phyloP scores from a whole-genome alignment of 2,329 filamentous ascomycete genomes.

The Botrytis fabae region DNA sequence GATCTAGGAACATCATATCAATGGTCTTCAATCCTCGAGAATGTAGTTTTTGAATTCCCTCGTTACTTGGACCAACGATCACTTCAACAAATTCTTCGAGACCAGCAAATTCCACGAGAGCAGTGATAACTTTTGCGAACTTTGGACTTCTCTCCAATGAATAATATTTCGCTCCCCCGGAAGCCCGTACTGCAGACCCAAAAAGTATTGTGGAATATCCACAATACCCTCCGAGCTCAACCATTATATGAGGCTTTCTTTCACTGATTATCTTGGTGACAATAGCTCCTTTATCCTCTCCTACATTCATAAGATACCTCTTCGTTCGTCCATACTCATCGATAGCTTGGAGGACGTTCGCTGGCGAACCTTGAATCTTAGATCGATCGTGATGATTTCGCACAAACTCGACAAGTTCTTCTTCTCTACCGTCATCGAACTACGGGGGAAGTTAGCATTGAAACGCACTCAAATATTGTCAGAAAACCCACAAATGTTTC shows the following conservation, averaged over 20 bases:
- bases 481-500: slow-evolving; percentile 32
- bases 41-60: slow-evolving; percentile 61
- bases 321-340: slow-evolving; percentile 66
- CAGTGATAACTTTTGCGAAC: slow-evolving; percentile 68
- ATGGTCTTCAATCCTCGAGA: slow-evolving; percentile 37
- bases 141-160: slow-evolving; percentile 73
- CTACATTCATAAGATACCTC: slow-evolving; percentile 80
- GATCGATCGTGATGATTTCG: slow-evolving; percentile 62
- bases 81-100: slow-evolving; percentile 70
- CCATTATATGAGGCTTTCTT: slow-evolving; percentile 66
- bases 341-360: slow-evolving; percentile 65
- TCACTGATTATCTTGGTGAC: slow-evolving; percentile 67
- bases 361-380: slow-evolving; percentile 62
- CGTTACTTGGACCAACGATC: slow-evolving; percentile 66
- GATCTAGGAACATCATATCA: slow-evolving; percentile 65
- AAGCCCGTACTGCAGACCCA: slow-evolving; percentile 61
- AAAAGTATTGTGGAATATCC: slow-evolving; percentile 82
- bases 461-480: neutral
- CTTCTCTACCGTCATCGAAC: slow-evolving; percentile 72
- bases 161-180: slow-evolving; percentile 66
- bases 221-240: slow-evolving; percentile 79
- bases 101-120: slow-evolving; percentile 72
- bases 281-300: slow-evolving; percentile 70
- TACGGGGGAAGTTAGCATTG: slow-evolving; percentile 31
- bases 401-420: slow-evolving; percentile 70